Percentiles rank a stretch among this genome's conserved stretches.
These are phyloP conservation scores for Picea glauca DNA, from an alignment of 75 land plant species.

Conservation along the genomic window DNA sequence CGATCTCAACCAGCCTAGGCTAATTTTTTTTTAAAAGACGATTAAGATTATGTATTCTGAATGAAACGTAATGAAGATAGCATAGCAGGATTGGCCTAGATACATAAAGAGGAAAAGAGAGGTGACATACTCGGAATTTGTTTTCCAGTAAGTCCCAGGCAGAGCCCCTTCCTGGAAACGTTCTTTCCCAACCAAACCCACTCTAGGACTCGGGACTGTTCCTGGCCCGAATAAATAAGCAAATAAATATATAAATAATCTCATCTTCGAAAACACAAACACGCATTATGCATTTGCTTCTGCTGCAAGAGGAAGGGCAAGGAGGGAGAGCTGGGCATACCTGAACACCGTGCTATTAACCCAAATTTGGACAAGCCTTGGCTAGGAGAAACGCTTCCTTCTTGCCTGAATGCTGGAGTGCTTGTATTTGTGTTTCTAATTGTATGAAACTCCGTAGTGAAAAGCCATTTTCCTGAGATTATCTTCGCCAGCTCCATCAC, in stretches of 20 bases:
- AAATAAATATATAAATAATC: background rate
- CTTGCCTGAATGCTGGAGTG: no score
- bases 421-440: no score
- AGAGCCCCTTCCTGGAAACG: constrained; percentile 6
- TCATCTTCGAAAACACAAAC: no score
- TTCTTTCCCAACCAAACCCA: constrained; percentile 6
- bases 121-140: constrained; percentile 1
- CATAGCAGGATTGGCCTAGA: no score
- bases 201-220: background rate
- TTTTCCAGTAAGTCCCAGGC: constrained; percentile 7
- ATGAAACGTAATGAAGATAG: background rate
- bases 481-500: no score
- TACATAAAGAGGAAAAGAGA: background rate
- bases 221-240: background rate
- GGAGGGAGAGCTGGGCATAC: background rate
- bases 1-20: background rate
- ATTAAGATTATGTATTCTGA: background rate
- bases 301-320: background rate
- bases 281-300: no score
- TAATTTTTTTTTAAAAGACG: background rate
- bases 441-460: no score
- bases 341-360: background rate
- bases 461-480: no score
- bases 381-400: background rate
- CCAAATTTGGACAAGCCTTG: background rate